Base-by-base conservation (phyloP, 805 yeast genomes). In the Candida montana region DNA sequence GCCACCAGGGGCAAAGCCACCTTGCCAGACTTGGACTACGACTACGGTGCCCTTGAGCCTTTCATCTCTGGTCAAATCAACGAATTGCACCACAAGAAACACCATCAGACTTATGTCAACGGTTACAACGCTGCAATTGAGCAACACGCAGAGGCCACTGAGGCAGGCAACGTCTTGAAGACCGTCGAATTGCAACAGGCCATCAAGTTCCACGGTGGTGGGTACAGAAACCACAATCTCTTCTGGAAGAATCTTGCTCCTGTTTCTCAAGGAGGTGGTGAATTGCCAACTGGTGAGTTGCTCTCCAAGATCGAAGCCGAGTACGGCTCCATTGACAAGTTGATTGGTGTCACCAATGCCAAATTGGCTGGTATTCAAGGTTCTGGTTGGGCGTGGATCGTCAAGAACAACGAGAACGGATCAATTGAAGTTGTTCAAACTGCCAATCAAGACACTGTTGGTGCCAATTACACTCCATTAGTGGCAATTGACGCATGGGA, bases 401-500 rank as follows among this genome's bases (percentile, higher is more conserved):
- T 80, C 54, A 84, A 83, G 75, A 83, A 87, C 73, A 72, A 76
- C 59, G 81, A 74, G 47, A 80, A 80, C 53, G 86, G 84, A 53
- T 77, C 81, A 37, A 62, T 88, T 53, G 95, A 85, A 50, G 83
- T 88, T 42, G 82, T 86, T 42, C 84, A 85, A 63, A 83, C 86
- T 52, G 71, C 78, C 53, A 88, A 88, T 73, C 96, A 88, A 68
- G 96, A 88, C 66, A 84, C 93, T 15, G 88, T 84, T 37, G 85
- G 86, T 37, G 62, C 76, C 9, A 54, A 52, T 27, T 72, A 77
- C 62, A 69, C 75, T 35, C 95, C 96, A 34, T 67, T 89, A 56
- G 74, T 89, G 42, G 96, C 95, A 41, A 84, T 88, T 60, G 96
- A 88, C 57, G 95, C 95, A 46, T 88, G 96, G 96, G 96, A 88